phyloP scores from a whole-genome alignment of 495 filamentous ascomycete genomes.

The Penicillium manginii region DNA sequence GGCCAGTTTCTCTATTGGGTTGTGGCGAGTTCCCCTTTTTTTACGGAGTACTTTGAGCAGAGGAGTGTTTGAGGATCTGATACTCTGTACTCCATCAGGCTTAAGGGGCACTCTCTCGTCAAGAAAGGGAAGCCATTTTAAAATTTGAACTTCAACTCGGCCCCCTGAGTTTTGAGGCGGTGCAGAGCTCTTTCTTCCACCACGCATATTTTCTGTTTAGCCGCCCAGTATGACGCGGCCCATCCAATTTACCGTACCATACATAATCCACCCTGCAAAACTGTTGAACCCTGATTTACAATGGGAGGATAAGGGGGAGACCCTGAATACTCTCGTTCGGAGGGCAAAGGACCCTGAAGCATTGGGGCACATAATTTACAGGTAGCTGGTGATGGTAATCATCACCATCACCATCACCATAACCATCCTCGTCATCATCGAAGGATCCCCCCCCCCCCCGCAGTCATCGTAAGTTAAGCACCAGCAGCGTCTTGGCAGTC shows the following conservation, averaged over 20 bases:
- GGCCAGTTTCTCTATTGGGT: slow-evolving; percentile 6
- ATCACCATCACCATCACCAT: too few species aligned
- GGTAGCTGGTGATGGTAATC: too few species aligned
- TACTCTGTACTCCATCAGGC: background rate
- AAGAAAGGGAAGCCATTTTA: background rate
- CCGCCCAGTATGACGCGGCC: slow-evolving; percentile 4
- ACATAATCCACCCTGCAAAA: background rate
- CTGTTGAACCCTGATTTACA: background rate
- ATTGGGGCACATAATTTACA: too few species aligned
- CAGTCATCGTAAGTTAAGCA: background rate
- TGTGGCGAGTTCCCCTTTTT: slow-evolving; percentile 1
- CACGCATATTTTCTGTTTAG: background rate
- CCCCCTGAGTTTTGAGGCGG: slow-evolving; percentile 4
- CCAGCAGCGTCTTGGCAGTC: background rate
- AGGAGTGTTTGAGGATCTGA: too few species aligned
- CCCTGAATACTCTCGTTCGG: background rate
- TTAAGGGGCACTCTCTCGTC: background rate
- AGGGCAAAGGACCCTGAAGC: too few species aligned
- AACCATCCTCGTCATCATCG: background rate
- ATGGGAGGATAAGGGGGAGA: background rate
- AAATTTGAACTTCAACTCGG: background rate
- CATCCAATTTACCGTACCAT: slow-evolving; percentile 5
- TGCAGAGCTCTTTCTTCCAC: background rate
- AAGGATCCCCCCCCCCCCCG: background rate
- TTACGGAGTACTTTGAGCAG: too few species aligned